Base-by-base conservation (phyloP, 192 early-diverging fungal genomes). In the Chytriomyces hyalinus region DNA sequence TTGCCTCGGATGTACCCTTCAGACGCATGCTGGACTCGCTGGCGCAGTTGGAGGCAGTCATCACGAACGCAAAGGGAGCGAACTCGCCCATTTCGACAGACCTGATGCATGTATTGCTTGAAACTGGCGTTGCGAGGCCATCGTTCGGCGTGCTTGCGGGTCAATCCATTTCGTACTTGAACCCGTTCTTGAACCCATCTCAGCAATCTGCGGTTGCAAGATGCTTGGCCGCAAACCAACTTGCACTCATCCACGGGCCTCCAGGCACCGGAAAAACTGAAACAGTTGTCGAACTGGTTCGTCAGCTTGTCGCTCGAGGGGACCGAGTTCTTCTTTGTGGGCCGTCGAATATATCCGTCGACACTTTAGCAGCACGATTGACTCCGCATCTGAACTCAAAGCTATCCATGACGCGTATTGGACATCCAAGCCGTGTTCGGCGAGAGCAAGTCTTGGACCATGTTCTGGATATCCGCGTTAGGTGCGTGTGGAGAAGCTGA, bases 301-400 rank as follows among this genome's bases (percentile, higher is more conserved):
- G 93, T 28, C 95, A 94, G 76, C 83, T 98, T 47, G 83, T 78
- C 10, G 78, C 82, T 4, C 79, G 84, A 44, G 85, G 87, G 13
- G 81, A 91, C 49, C 82, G 90, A 0, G 85, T 98, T 6, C 80
- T 98, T 4, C 94, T 96, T 1, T 98, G 96, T 77, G 96, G 92
- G 0, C 95, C 95, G 1, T 93, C 91, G 20, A 98, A 98, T 70
- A 93, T 95, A 49, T 89, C 93, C 51, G 94, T 94, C 6, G 92
- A 96, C 75, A 98, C 95, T 72, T 72, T 96, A 45, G 94, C 93
- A 4, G 94, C 94, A 72, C 86, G 96, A 10, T 82, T 98, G 10
- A 86, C 87, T 1, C 74, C 75, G 22, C 84, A 86, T 74, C 80
- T 85, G 45, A 73, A 63, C 44, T 36, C 71, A 20, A 62, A 60